Base-by-base conservation (phyloP, 306 rosid genomes). In the Vigna nakashimae region DNA sequence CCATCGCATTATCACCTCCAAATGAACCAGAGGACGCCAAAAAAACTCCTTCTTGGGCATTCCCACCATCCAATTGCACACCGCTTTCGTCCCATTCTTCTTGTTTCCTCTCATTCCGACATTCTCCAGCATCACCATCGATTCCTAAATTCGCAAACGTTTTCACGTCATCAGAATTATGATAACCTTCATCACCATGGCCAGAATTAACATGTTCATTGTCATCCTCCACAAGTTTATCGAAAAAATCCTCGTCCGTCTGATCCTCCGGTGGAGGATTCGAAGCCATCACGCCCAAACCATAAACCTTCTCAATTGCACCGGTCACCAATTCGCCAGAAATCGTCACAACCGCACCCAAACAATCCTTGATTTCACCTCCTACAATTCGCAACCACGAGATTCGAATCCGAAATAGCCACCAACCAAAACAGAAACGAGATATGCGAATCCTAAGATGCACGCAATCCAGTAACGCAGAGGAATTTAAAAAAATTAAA, bases 241-340 rank as follows among this genome's bases (percentile, higher is more conserved):
- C 98, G 52, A 93, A 93, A 83, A 93, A 93, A 85, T 91, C 98
- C 79, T 85, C 98, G 51, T 91, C 98, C 53, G 97, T 91, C 57
- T 90, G 93, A 89, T 93, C 98, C 93, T 93, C 98, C 96, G 86
- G 88, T 75, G 96, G 93, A 93, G 96, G 97, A 90, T 85, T 87
- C 45, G 97, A 79, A 86, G 96, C 97, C 98, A 93, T 93, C 82
- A 57, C 40, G 36, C 42, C 80, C 74, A 79, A 80, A 69, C 90
- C 88, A 62, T 57, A 77, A 45, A 13, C 82, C 84, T 82, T 75
- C 59, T 46, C 4, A 67, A 85, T 69, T 63, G 50, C 71, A 49
- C 63, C 71, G 53, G 18, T 66, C 16, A 70, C 12, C 51, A 56
- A 76, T 70, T 70, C 79, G 74, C 30, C 0, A 5, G 50, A 3